Conservation (phyloP, 768 basidiomycete genomes). For the Xerocomellus amylosporus region DNA sequence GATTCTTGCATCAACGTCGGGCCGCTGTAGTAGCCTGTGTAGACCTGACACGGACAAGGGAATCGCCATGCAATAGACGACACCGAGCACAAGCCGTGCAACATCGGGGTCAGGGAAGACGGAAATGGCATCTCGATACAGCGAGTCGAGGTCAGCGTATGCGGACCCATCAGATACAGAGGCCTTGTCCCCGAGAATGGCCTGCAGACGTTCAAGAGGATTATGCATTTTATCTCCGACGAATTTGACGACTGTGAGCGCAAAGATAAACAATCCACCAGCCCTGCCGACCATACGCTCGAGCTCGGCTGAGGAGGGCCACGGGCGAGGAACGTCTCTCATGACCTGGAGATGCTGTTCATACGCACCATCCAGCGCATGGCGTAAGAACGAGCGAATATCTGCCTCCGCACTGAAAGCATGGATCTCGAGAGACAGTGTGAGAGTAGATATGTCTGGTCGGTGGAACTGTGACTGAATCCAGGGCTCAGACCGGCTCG, state of each 20-base stretch:
- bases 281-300: constrained; percentile 19
- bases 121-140: constrained; percentile 22
- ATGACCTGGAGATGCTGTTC: constrained; percentile 20
- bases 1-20: constrained; percentile 15
- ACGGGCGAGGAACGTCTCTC: constrained; percentile 19
- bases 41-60: constrained; percentile 14
- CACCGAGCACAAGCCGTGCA: constrained; percentile 17
- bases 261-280: constrained; percentile 30
- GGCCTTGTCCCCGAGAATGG: constrained; percentile 9
- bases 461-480: constrained; percentile 21
- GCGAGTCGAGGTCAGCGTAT: constrained; percentile 17
- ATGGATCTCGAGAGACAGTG: constrained; percentile 19
- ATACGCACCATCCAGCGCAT: constrained; percentile 17
- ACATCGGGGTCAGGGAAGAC: constrained; percentile 17
- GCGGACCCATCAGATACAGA: constrained; percentile 4
- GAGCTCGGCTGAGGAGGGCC: constrained; percentile 24
- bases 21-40: constrained; percentile 12
- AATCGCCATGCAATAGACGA: constrained; percentile 13
- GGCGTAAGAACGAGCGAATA: constrained; percentile 21
- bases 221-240: constrained; percentile 16
- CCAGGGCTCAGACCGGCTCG: constrained; percentile 23
- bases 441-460: constrained; percentile 12
- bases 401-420: constrained; percentile 24
- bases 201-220: constrained; percentile 14
- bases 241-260: constrained; percentile 29